Base-by-base conservation (phyloP, 148 eudicot genomes). In the Rhododendron griersonianum region DNA sequence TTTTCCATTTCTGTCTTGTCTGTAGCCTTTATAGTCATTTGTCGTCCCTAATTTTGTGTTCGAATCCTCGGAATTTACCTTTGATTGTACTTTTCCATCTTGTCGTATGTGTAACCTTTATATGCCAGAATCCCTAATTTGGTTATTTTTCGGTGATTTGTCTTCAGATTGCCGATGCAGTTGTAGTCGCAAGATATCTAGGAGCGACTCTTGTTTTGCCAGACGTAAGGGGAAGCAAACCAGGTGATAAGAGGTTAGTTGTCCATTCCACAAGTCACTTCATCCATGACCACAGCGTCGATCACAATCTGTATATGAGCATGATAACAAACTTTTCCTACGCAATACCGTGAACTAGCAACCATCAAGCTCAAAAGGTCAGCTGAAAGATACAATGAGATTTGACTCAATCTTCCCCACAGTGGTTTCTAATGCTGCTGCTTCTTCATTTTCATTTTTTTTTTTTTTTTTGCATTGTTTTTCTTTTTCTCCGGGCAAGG, bases 141-240 rank as follows among this genome's bases (percentile, higher is more conserved):
- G 16, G 59, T 39, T 41, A 84, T 30, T 82, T 65, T 16, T 18
- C 65, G 30, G 19, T 30, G 50, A 7, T 30, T 65, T 28, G 57
- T 81, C 30, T 30, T 73, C 91, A 96, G 99, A 93, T 96, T 90
- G 90, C 98, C 85, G 98, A 96, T 92, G 99, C 98, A 1, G 97
- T 94, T 61, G 93, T 91, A 39, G 99, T 96, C 83, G 95, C 99
- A 45, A 93, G 90, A 91, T 92, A 89, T 86, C 92, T 96, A 39
- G 92, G 98, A 86, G 99, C 98, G 81, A 95, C 98, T 87, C 98
- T 96, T 89, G 96, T 96, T 65, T 88, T 96, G 89, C 99, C 99
- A 67, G 98, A 96, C 87, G 92, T 96, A 78, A 92, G 99, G 88
- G 99, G 99, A 91, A 92, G 91, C 91, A 89, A 87, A 81, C 94